Evolutionary conservation across 257 asterid species (phyloP).

Genomic region (Leptodermis oblonga): DNA sequence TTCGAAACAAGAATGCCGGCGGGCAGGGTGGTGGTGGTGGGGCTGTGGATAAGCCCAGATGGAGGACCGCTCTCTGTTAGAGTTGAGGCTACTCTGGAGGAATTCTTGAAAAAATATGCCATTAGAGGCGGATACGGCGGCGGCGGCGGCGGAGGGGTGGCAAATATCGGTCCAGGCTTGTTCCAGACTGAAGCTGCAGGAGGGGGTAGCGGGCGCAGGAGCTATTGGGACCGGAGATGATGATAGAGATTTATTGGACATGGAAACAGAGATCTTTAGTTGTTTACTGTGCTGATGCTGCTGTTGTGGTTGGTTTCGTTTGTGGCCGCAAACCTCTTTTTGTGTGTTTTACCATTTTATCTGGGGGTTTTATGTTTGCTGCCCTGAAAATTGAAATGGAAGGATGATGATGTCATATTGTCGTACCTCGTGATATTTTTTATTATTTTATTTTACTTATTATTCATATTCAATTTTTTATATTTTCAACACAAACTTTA

Average conservation of each 20-base stretch:
- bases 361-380: background rate
- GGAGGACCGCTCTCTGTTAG: background rate
- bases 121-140: background rate
- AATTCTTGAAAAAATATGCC: background rate
- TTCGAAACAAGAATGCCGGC: background rate
- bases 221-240: slow-evolving; percentile 6
- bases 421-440: too few relatives aligned
- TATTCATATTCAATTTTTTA: too few relatives aligned
- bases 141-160: slow-evolving; percentile 14
- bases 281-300: background rate
- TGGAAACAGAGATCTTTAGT: background rate
- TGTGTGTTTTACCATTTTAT: background rate
- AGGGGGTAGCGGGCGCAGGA: background rate
- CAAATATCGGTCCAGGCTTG: slow-evolving; percentile 25
- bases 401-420: too few relatives aligned
- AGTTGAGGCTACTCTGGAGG: background rate
- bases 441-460: too few relatives aligned
- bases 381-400: too few relatives aligned
- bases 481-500: too few relatives aligned
- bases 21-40: background rate
- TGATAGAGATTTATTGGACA: background rate
- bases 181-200: slow-evolving; percentile 6
- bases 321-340: background rate
- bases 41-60: background rate
- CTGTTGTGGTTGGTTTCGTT: background rate